These are phyloP conservation scores for Uronychia binucleata DNA, from an alignment of 73 alveolate genomes.

Conservation along the genomic window DNA sequence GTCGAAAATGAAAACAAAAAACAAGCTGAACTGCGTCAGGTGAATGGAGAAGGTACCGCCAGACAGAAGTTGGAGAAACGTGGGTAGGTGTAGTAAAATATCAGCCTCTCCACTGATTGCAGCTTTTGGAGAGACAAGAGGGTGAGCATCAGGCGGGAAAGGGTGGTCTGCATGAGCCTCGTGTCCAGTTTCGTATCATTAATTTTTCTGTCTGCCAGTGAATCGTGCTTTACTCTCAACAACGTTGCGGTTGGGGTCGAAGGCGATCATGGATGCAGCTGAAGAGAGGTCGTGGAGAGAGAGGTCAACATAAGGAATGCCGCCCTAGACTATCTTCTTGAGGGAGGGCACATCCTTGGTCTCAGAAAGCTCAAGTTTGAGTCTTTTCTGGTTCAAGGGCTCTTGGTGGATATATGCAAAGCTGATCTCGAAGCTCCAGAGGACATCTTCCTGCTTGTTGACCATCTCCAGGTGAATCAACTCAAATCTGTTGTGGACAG, in stretches of 20 bases:
- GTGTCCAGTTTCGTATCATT: not conserved
- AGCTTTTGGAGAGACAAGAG: not conserved
- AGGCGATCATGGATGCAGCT: not conserved
- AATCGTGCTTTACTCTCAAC: not conserved
- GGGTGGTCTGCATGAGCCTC: not conserved
- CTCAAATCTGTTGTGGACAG: slow-evolving; percentile 38
- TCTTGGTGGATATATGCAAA: not conserved
- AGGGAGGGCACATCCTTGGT: not conserved
- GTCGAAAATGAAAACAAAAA: not conserved
- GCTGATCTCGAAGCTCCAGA: not conserved
- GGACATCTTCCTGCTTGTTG: not conserved
- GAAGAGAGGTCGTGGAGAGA: not conserved
- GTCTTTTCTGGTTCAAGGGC: not conserved
- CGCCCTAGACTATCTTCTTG: not conserved
- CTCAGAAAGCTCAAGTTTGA: not conserved
- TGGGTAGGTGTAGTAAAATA: not conserved
- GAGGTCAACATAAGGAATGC: not conserved
- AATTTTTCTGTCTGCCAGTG: not conserved
- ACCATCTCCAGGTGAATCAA: slow-evolving; percentile 7
- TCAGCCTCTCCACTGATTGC: not conserved
- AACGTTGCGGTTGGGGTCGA: not conserved
- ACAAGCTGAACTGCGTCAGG: not conserved
- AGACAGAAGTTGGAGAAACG: not conserved
- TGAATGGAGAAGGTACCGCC: not conserved
- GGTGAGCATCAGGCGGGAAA: not conserved